Percentiles rank a stretch among this genome's conserved stretches.
Conservation (phyloP, 306 rosid species). For the Medicago truncatula region MtrunA17r5.0-ANR NC_053047.1:32610001-32610500, state of each 20-base stretch:
- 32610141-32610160: not conserved
- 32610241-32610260: conserved; percentile 17
- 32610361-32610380: conserved; percentile 29
- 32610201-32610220: conserved; percentile 34
- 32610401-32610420: not conserved
- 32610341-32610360: conserved; percentile 32
- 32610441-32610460: too few relatives aligned
- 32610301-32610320: conserved; percentile 26
- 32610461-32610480: too few relatives aligned
- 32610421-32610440: not conserved
- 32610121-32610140: not conserved
- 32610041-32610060: conserved; percentile 63
- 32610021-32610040: conserved; percentile 76
- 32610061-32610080: conserved; percentile 42
- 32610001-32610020: conserved; percentile 85
- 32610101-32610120: conserved; percentile 36
- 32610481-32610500: too few relatives aligned
- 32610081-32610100: conserved; percentile 11
- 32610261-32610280: not conserved
- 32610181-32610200: conserved; percentile 38
- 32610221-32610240: conserved; percentile 36
- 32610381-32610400: conserved; percentile 1
- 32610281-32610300: not conserved
- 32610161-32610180: conserved; percentile 13
- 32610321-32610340: conserved; percentile 4